Evolutionary conservation across 768 basidiomycete species (phyloP), one percentile per base, ranked within the genome.

Genomic region (Tephrocybe rancida): DNA sequence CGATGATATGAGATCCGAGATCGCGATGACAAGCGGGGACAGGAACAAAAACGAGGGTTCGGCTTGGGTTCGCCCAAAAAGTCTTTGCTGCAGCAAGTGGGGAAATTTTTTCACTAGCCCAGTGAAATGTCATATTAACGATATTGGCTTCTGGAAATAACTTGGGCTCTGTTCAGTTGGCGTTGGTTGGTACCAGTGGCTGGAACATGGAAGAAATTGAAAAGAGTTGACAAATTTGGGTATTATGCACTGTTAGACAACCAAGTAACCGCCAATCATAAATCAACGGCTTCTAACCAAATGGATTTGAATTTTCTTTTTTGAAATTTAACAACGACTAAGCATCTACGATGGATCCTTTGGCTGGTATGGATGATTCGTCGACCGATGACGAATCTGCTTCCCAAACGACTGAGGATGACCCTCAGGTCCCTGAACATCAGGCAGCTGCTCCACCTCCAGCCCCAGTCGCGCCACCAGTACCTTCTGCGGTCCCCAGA

Each of bases 321-420:
- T 46, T 32, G 37, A 56, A 56, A 57, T 60, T 61, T 55, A 51
- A 53, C 54, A 44, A 34, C 58, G 25, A 48, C 44, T 52, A 56
- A 30, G 30, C 42, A 44, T 48, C 52, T 21, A 48, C 44, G 27
- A 78, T 80, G 78, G 75, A 78, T 64, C 72, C 75, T 42, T 61
- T 72, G 34, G 74, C 71, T 64, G 75, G 74, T 46, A 74, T 79
- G 68, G 79, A 79, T 56, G 79, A 79, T 53, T 81, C 79, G 14
- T 79, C 79, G 6, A 79, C 77, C 16, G 80, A 81, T 56, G 81
- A 80, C 56, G 80, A 91, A 61, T 84, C 82, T 26, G 85, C 86
- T 1, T 92, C 90, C 5, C 89, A 92, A 61, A 89, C 89, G 0
- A 92, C 90, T 3, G 90, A 92, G 69, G 90, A 92, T 57, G 90